Conservation (phyloP, 306 rosid genomes). For the Datisca glomerata region DNA sequence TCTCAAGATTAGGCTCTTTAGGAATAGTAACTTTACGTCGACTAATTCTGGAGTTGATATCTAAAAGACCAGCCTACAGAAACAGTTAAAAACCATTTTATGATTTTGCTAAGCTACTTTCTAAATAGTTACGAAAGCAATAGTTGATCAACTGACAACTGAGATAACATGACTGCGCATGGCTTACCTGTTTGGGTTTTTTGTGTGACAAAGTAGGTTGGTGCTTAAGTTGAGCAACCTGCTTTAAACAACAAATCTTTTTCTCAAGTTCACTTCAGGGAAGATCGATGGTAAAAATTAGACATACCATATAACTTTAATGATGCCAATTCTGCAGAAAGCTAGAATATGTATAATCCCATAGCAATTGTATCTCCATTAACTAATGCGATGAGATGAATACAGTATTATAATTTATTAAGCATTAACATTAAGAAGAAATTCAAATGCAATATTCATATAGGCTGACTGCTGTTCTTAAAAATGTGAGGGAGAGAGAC, state of each 20-base stretch:
- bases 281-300: neutral
- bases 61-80: too few species aligned
- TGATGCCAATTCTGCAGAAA: too few species aligned
- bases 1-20: constrained; percentile 52
- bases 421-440: too few species aligned
- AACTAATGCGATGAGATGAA: neutral
- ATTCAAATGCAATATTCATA: too few species aligned
- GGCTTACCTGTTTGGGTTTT: constrained; percentile 31
- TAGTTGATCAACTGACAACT: neutral
- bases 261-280: neutral
- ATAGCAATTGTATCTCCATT: neutral
- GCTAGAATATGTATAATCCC: too few species aligned
- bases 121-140: too few species aligned
- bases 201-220: constrained; percentile 40
- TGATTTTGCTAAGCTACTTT: neutral
- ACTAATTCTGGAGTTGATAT: constrained; percentile 7
- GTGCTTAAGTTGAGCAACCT: constrained; percentile 51
- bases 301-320: neutral
- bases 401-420: too few species aligned
- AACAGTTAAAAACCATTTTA: neutral
- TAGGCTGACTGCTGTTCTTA: too few species aligned
- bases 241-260: neutral
- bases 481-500: too few species aligned
- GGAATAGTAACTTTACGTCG: constrained; percentile 44
- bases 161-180: neutral